Conservation (phyloP, 768 basidiomycete species). For the Boletus fagicola region DNA sequence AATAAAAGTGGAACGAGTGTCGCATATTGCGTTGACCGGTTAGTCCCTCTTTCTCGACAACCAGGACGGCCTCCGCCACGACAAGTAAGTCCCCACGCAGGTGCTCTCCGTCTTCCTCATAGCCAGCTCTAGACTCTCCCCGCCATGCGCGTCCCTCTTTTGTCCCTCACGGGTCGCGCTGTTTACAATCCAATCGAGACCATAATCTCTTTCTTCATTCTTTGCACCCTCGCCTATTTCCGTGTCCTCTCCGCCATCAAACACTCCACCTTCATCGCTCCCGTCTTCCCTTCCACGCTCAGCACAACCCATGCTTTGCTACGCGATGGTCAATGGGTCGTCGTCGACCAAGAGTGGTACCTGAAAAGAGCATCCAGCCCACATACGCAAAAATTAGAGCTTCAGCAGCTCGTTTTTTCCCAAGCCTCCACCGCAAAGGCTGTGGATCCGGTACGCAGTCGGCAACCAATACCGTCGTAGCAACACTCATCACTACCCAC, state of each 20-base stretch:
- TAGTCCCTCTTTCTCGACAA: not conserved
- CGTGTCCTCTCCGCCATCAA: conserved; percentile 90
- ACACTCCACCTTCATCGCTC: conserved; percentile 76
- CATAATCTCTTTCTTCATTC: conserved; percentile 84
- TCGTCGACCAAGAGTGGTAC: conserved; percentile 56
- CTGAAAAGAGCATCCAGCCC: conserved; percentile 33
- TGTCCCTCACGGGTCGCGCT: conserved; percentile 69
- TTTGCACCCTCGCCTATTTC: conserved; percentile 93
- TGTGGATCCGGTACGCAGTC: conserved; percentile 35
- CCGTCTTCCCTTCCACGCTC: conserved; percentile 46
- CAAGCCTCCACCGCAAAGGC: conserved; percentile 40
- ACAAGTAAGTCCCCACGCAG: not conserved
- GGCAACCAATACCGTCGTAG: not conserved
- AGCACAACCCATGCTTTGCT: conserved; percentile 57
- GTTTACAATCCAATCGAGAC: conserved; percentile 83
- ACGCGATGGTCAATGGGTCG: conserved; percentile 58
- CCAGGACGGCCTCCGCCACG: not conserved
- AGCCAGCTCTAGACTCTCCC: not conserved
- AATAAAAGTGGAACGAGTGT: conserved; percentile 32
- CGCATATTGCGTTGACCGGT: not conserved
- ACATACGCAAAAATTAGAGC: conserved; percentile 46
- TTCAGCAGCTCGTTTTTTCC: conserved; percentile 73
- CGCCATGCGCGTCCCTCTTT: conserved; percentile 57
- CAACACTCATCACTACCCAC: conserved; percentile 3
- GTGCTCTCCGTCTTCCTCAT: not conserved